Percentiles rank a stretch among this genome's conserved stretches.
These are phyloP conservation scores for Coprinopsis sp. DNA, from an alignment of 768 basidiomycete species.

Conservation along the genomic window DNA sequence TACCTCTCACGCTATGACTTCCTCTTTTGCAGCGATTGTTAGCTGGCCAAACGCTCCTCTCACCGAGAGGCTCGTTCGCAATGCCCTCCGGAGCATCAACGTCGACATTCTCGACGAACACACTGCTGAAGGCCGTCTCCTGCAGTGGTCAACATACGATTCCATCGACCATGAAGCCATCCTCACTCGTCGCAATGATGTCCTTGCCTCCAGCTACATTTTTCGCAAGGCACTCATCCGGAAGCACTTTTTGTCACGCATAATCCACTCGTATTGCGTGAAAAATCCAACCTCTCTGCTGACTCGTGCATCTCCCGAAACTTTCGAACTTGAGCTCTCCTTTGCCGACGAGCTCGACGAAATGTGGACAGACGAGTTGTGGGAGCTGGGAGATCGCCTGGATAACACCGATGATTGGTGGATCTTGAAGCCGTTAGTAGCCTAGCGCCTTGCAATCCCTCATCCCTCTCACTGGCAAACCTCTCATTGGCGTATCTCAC, in stretches of 20 bases:
- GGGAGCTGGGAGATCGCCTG: conserved; percentile 70
- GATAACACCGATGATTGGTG: conserved; percentile 64
- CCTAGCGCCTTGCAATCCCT: conserved; percentile 8
- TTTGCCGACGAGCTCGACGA: conserved; percentile 95
- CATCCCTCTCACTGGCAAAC: conserved; percentile 3
- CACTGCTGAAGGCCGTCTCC: conserved; percentile 22
- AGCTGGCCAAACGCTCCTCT: conserved; percentile 50
- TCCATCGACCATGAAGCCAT: conserved; percentile 74
- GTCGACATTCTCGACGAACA: conserved; percentile 10
- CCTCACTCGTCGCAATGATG: conserved; percentile 39
- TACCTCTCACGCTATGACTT: conserved; percentile 11
- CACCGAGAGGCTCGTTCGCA: conserved; percentile 39
- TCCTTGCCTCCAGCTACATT: conserved; percentile 78
- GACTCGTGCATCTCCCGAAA: conserved; percentile 54
- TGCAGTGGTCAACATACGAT: conserved; percentile 91
- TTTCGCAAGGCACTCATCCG: conserved; percentile 92
- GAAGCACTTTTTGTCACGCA: conserved; percentile 85
- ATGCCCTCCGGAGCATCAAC: conserved; percentile 27
- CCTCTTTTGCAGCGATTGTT: conserved; percentile 24
- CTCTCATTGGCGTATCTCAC: conserved; percentile 4
- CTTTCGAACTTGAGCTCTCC: conserved; percentile 81
- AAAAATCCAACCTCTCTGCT: conserved; percentile 66
- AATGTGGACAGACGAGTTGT: conserved; percentile 88
- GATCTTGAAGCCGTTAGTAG: conserved; percentile 81
- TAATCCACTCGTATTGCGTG: conserved; percentile 62